These are phyloP conservation scores for Heterobasidion irregulare DNA, from an alignment of 1,284 basidiomycete genomes.

Conservation along the genomic window DNA sequence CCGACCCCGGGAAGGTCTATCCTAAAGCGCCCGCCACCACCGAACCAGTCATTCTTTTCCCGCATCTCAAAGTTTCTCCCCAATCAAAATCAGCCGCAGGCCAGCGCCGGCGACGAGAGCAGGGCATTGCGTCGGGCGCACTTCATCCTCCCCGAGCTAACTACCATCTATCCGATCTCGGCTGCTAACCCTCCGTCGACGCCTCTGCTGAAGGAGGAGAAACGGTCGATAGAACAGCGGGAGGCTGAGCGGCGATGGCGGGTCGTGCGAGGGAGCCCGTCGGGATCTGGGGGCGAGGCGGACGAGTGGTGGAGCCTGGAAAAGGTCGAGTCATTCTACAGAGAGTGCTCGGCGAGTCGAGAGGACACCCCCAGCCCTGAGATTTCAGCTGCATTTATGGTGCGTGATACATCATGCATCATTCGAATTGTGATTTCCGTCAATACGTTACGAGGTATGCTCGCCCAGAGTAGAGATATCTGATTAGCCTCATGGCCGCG, in stretches of 20 bases:
- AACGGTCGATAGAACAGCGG: slow-evolving; percentile 57
- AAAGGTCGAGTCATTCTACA: slow-evolving; percentile 74
- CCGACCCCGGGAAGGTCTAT: slow-evolving; percentile 71
- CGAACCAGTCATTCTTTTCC: slow-evolving; percentile 60
- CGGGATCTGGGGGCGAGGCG: slow-evolving; percentile 17
- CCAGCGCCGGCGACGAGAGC: slow-evolving; percentile 25
- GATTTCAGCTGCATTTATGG: slow-evolving; percentile 68
- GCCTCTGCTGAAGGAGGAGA: slow-evolving; percentile 66
- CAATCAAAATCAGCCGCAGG: slow-evolving; percentile 25
- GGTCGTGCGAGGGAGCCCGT: slow-evolving; percentile 48
- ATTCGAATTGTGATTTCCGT: not conserved
- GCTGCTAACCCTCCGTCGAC: slow-evolving; percentile 73
- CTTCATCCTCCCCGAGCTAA: slow-evolving; percentile 77
- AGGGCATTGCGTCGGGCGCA: slow-evolving; percentile 75
- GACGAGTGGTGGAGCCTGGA: slow-evolving; percentile 79
- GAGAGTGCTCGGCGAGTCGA: slow-evolving; percentile 70
- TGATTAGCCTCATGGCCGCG: too few relatives aligned
- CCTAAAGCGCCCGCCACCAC: slow-evolving; percentile 66
- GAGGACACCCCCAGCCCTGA: slow-evolving; percentile 63
- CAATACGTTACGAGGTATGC: not conserved
- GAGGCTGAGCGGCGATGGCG: slow-evolving; percentile 55
- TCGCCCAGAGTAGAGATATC: too few relatives aligned
- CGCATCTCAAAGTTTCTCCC: slow-evolving; percentile 62
- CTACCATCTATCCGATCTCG: slow-evolving; percentile 82
- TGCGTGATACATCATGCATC: slow-evolving; percentile 22